Base-by-base conservation (phyloP, 495 filamentous ascomycete species). In the Talaromyces adpressus region DNA sequence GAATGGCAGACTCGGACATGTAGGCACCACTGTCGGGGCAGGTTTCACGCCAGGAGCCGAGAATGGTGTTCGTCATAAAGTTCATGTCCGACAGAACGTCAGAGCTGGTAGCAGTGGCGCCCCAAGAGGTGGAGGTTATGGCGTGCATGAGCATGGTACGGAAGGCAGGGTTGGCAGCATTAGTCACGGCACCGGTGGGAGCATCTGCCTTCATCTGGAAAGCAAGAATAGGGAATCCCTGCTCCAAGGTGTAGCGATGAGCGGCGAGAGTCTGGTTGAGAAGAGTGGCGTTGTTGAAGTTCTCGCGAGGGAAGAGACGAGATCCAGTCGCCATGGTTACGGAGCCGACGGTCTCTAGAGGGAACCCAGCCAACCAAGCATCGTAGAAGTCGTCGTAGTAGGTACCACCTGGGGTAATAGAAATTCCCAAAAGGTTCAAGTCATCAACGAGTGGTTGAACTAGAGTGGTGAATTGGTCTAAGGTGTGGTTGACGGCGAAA, bases 131-230 rank as follows among this genome's bases (percentile, higher is more conserved):
- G 1, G 75, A 74, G 32, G 81, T 75, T 65, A 81, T 81, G 18
- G 75, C 79, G 65, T 86, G 83, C 75, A 85, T 75, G 7, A 81
- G 74, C 12, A 80, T 75, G 0, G 75, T 62, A 25, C 85, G 77
- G 77, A 79, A 86, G 6, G 84, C 84, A 0, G 82, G 84, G 70
- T 83, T 82, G 4, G 82, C 80, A 1, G 82, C 73, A 65, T 71
- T 80, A 8, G 75, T 68, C 45, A 49, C 45, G 18, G 45, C 16
- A 18, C 7, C 45, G 16, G 45, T 6, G 16, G 45, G 45, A 49
- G 23, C 63, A 49, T 77, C 79, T 1, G 78, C 71, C 27, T 74
- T 75, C 64, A 84, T 73, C 68, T 84, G 82, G 65, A 81, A 83
- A 22, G 75, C 80, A 36, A 83, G 75, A 12, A 83, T 68, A 14